These are phyloP conservation scores for Dactylellina haptotyla DNA, from an alignment of 2,329 filamentous ascomycete genomes.

Conservation along the genomic window DNA sequence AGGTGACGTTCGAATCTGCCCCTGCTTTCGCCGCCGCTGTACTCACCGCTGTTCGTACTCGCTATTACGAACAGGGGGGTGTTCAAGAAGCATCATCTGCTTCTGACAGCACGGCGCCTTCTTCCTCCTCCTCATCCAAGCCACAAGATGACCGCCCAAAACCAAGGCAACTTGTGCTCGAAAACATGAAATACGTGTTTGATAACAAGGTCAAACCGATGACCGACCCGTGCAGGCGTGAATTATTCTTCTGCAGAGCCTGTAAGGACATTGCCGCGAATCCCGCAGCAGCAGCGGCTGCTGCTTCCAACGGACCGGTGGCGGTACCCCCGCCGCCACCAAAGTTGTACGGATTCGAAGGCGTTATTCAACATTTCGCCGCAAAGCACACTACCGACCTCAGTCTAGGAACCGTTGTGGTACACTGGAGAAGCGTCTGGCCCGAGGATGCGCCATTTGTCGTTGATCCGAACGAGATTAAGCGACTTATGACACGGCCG, in stretches of 20 bases:
- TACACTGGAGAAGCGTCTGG: slow-evolving; percentile 85
- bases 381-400: slow-evolving; percentile 80
- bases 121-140: slow-evolving; percentile 5
- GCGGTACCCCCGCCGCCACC: slow-evolving; percentile 64
- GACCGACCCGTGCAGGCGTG: slow-evolving; percentile 73
- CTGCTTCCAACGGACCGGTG: slow-evolving; percentile 56
- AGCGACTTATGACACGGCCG: slow-evolving; percentile 65
- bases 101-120: slow-evolving; percentile 64
- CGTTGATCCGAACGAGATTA: slow-evolving; percentile 62
- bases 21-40: slow-evolving; percentile 77
- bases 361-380: slow-evolving; percentile 82
- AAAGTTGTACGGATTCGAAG: slow-evolving; percentile 80
- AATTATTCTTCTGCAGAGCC: slow-evolving; percentile 78
- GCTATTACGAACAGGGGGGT: slow-evolving; percentile 70
- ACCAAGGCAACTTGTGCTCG: slow-evolving; percentile 71
- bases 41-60: slow-evolving; percentile 72
- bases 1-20: slow-evolving; percentile 72
- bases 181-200: slow-evolving; percentile 88
- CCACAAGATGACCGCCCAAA: slow-evolving; percentile 10
- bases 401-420: slow-evolving; percentile 76
- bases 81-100: slow-evolving; percentile 60
- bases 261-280: slow-evolving; percentile 62
- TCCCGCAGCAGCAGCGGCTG: slow-evolving; percentile 21
- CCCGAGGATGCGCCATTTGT: slow-evolving; percentile 76
- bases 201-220: slow-evolving; percentile 78